These are phyloP conservation scores for Prototheca cutis DNA, from an alignment of 163 green algal genomes.

Conservation along the genomic window DNA sequence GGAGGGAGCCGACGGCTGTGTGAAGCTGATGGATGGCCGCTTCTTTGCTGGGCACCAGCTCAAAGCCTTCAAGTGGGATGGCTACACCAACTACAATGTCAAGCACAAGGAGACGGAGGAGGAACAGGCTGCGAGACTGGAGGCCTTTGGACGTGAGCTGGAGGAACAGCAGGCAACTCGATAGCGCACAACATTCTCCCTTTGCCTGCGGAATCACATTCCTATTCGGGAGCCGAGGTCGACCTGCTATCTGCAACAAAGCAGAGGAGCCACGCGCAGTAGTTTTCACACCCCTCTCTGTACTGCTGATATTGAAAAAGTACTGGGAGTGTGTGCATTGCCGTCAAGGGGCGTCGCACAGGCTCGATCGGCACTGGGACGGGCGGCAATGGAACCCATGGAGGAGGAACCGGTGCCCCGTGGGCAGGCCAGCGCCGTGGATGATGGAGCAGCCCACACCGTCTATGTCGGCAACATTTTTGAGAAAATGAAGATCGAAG, in stretches of 20 bases:
- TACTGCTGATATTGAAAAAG: no score
- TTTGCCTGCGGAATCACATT: no score
- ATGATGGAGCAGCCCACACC: conserved; percentile 8
- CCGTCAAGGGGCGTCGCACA: no score
- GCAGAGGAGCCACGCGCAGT: no score
- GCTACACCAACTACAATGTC: conserved; percentile 63
- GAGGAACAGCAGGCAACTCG: no score
- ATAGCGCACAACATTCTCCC: no score
- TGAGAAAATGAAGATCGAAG: conserved; percentile 23
- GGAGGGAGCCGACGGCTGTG: conserved; percentile 55
- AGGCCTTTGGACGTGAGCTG: conserved; percentile 57
- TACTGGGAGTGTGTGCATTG: no score
- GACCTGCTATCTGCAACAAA: no score
- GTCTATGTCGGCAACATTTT: conserved; percentile 28
- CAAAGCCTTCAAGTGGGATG: conserved; percentile 63
- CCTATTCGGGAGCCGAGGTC: no score
- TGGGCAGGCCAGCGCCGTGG: neutral
- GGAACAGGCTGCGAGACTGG: conserved; percentile 59
- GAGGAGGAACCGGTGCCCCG: neutral
- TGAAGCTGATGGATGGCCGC: conserved; percentile 72
- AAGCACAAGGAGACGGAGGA: conserved; percentile 55
- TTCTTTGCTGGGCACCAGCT: conserved; percentile 71
- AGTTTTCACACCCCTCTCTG: no score
- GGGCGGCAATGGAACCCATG: neutral
- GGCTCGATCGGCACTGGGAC: no score